These are phyloP conservation scores for Caulochytrium protostelioides DNA, from an alignment of 371 early-diverging fungal species.

Conservation along the genomic window DNA sequence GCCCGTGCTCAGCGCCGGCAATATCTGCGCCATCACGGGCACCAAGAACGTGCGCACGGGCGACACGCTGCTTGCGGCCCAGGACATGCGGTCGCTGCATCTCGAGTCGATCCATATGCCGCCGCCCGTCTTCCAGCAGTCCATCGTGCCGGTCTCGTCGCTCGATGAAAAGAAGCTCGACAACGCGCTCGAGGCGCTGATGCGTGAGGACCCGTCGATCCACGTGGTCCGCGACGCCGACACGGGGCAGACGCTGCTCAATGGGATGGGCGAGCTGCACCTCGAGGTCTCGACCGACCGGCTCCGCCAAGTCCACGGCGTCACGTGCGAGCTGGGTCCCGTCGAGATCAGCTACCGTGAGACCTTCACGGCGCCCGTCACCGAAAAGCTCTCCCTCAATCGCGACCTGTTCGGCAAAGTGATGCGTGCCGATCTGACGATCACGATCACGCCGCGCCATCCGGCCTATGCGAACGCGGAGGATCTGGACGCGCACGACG, in stretches of 20 bases:
- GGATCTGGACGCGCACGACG: no score
- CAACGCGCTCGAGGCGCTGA: conserved; percentile 47
- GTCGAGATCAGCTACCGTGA: conserved; percentile 79
- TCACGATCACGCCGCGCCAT: no score
- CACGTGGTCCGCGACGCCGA: conserved; percentile 51
- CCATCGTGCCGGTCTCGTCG: conserved; percentile 52
- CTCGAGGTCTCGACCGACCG: conserved; percentile 71
- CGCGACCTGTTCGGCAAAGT: no score
- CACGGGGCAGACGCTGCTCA: conserved; percentile 70
- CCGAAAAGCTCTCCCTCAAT: no score
- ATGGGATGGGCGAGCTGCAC: conserved; percentile 93
- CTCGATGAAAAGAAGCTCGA: conserved; percentile 54
- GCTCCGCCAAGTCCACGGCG: conserved; percentile 50
- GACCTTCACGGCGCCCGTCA: conserved; percentile 35
- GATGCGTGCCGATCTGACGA: no score
- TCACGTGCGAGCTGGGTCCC: conserved; percentile 58
- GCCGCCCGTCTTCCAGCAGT: conserved; percentile 71
- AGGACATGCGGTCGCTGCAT: conserved; percentile 20
- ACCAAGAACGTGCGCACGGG: conserved; percentile 73
- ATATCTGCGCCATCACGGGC: conserved; percentile 77
- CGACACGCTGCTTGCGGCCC: conserved; percentile 47
- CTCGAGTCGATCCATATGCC: conserved; percentile 62
- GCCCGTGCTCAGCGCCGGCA: conserved; percentile 44
- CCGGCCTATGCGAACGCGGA: no score
- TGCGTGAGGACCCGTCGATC: conserved; percentile 77